Conservation (phyloP, 2,329 filamentous ascomycete species). For the Diaporthe citri region DNA sequence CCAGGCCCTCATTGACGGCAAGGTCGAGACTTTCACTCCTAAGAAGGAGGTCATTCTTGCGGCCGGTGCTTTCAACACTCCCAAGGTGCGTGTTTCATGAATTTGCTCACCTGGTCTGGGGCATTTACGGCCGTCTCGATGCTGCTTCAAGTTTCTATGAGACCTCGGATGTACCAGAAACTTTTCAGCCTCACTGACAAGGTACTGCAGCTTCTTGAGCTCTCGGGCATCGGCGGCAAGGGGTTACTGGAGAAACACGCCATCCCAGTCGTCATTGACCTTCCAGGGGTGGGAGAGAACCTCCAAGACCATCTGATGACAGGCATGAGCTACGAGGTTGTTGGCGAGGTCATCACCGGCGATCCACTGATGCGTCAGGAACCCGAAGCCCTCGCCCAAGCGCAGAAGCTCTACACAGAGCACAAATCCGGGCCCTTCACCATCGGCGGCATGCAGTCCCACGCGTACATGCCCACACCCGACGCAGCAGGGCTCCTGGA, state of each 20-base stretch:
- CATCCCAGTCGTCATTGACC: constrained; percentile 16
- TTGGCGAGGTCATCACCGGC: constrained; percentile 43
- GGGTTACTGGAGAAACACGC: background rate
- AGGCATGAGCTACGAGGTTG: constrained; percentile 44
- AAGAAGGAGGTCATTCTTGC: constrained; percentile 42
- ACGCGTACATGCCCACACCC: constrained; percentile 44
- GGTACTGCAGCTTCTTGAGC: constrained; percentile 38
- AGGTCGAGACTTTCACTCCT: constrained; percentile 33
- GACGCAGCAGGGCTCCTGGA: constrained; percentile 39
- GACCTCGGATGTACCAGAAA: background rate
- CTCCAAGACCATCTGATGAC: constrained; percentile 36
- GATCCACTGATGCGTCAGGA: constrained; percentile 41
- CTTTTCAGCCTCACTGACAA: background rate
- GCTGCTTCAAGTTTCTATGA: background rate
- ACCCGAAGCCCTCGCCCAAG: constrained; percentile 20
- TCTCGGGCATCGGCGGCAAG: constrained; percentile 41
- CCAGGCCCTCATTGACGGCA: constrained; percentile 39
- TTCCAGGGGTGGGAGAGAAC: constrained; percentile 31
- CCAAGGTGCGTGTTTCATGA: constrained; percentile 29
- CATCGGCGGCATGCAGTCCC: constrained; percentile 40
- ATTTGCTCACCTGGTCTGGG: background rate
- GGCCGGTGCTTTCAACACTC: constrained; percentile 41
- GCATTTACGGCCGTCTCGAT: background rate
- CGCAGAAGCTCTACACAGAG: constrained; percentile 41
- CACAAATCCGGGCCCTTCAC: constrained; percentile 44